These are phyloP conservation scores for Amanita phalloides DNA, from an alignment of 768 basidiomycete species.

Conservation along the genomic window DNA sequence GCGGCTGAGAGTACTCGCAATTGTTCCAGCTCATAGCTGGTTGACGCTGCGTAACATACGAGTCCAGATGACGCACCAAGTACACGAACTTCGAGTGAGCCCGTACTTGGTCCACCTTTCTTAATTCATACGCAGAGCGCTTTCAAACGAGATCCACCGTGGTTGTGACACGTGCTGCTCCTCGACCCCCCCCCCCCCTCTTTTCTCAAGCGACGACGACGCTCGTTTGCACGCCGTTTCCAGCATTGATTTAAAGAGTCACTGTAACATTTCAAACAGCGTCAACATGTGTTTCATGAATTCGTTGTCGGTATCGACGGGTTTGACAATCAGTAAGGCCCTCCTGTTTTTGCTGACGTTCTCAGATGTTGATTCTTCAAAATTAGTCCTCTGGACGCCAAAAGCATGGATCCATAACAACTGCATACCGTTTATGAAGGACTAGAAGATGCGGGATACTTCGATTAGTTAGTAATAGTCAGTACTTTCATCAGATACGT, in stretches of 20 bases:
- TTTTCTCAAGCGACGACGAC: too few species aligned
- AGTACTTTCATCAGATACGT: slow-evolving; percentile 34
- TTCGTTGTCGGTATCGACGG: slow-evolving; percentile 46
- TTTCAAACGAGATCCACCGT: too few species aligned
- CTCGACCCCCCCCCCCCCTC: too few species aligned
- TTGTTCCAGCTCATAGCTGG: too few species aligned
- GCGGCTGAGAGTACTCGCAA: too few species aligned
- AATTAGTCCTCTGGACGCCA: slow-evolving; percentile 65
- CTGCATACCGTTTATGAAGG: slow-evolving; percentile 61
- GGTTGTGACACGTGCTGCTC: too few species aligned
- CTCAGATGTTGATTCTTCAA: slow-evolving; percentile 38
- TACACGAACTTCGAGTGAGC: too few species aligned
- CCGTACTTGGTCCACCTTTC: too few species aligned
- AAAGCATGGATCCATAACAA: slow-evolving; percentile 70
- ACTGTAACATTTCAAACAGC: slow-evolving; percentile 18
- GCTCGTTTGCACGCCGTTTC: too few species aligned
- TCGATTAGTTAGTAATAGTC: slow-evolving; percentile 15
- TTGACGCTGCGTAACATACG: too few species aligned
- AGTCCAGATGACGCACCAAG: too few species aligned
- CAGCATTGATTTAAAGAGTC: slow-evolving; percentile 40
- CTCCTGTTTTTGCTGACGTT: background rate
- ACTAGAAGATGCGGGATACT: slow-evolving; percentile 60
- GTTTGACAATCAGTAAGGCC: slow-evolving; percentile 49
- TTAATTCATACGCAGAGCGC: too few species aligned
- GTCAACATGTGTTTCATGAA: slow-evolving; percentile 32